Evolutionary conservation across 345 rosid species (phyloP).

Genomic region (Gossypium sturtianum): DNA sequence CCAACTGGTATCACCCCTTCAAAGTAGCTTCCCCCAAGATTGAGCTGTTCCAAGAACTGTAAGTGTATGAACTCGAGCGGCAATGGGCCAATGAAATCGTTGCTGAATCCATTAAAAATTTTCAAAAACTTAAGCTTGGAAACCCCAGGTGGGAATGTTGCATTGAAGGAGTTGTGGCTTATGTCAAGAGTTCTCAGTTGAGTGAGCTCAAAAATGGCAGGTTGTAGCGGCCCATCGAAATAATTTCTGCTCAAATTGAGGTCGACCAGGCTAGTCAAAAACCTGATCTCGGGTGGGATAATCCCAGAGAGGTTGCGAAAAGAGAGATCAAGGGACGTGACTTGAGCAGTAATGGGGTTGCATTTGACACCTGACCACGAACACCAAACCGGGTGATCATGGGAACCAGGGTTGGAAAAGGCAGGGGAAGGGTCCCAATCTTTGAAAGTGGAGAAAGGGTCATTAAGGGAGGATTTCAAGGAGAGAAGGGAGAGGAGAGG

Average conservation of each 20-base stretch:
- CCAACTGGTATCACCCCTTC: conserved; percentile 60
- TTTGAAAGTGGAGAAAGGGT: conserved; percentile 47
- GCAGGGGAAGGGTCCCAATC: conserved; percentile 52
- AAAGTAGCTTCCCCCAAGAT: conserved; percentile 95
- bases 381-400: conserved; percentile 53
- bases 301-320: conserved; percentile 60
- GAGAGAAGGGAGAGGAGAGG: conserved; percentile 63
- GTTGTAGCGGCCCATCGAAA: conserved; percentile 51
- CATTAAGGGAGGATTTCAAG: conserved; percentile 59
- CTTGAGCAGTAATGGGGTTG: conserved; percentile 38
- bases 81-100: conserved; percentile 60
- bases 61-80: conserved; percentile 51
- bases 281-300: conserved; percentile 54
- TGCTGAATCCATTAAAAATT: conserved; percentile 70
- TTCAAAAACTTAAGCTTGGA: conserved; percentile 67
- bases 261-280: conserved; percentile 51
- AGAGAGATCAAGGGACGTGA: conserved; percentile 77
- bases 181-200: conserved; percentile 65
- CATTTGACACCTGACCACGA: conserved; percentile 85
- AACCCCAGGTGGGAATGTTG: conserved; percentile 64
- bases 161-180: conserved; percentile 73
- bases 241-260: conserved; percentile 68
- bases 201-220: conserved; percentile 49
- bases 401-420: conserved; percentile 26
- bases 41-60: conserved; percentile 66